Evolutionary conservation across 1,139 yeast genomes (phyloP).

Genomic region (Hanseniaspora sp.): DNA sequence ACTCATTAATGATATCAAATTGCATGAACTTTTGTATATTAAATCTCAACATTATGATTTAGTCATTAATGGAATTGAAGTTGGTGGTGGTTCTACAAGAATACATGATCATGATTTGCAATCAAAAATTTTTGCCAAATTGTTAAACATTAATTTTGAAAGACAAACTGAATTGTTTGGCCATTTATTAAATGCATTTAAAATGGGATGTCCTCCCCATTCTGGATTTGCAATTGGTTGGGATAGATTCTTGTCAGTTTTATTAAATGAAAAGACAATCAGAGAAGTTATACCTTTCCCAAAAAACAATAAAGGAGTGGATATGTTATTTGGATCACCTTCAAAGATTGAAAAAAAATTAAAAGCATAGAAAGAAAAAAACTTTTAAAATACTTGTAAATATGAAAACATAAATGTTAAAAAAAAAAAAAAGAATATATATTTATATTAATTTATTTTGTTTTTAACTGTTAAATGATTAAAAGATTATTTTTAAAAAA

Average conservation of each 20-base stretch:
- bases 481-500: neutral
- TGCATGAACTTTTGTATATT: conserved; percentile 30
- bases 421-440: neutral
- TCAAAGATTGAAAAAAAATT: conserved; percentile 27
- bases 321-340: conserved; percentile 81
- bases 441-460: neutral
- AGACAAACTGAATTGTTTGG: conserved; percentile 48
- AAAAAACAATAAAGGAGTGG: conserved; percentile 78
- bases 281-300: conserved; percentile 96
- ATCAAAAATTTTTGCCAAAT: conserved; percentile 48
- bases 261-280: conserved; percentile 61
- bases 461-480: neutral
- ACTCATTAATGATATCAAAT: neutral
- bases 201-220: conserved; percentile 95
- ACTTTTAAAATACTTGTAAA: neutral
- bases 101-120: conserved; percentile 77
- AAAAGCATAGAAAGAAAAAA: neutral
- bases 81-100: conserved; percentile 97
- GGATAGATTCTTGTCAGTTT: conserved; percentile 86
- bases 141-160: conserved; percentile 46
- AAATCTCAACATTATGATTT: conserved; percentile 91
- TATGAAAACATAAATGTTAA: neutral
- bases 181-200: conserved; percentile 69
- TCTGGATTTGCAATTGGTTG: conserved; percentile 95
- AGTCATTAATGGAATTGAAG: conserved; percentile 86